A percentile compares a stretch with the other conserved stretches of the same genome.
These are phyloP conservation scores for Chytriomyces hyalinus DNA, from an alignment of 192 early-diverging fungal genomes.

Conservation along the genomic window DNA sequence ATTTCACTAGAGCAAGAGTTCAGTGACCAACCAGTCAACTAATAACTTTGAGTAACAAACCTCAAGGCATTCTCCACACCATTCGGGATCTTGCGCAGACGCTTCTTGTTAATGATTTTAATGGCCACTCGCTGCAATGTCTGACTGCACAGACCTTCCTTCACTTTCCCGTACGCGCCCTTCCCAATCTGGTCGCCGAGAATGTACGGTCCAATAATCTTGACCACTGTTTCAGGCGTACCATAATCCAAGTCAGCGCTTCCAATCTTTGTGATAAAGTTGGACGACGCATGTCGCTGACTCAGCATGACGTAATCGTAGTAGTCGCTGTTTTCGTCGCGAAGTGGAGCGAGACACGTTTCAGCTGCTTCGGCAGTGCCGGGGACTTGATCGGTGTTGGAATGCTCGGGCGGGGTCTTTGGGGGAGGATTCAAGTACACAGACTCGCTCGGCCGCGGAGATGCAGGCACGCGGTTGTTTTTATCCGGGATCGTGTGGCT, in stretches of 20 bases:
- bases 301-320: conserved; percentile 61
- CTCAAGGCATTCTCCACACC: conserved; percentile 53
- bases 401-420: neutral
- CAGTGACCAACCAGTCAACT: neutral
- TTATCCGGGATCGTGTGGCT: no score
- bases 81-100: conserved; percentile 59
- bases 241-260: conserved; percentile 58
- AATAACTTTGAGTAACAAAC: conserved; percentile 13
- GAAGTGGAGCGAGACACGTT: conserved; percentile 32
- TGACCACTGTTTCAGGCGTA: conserved; percentile 43
- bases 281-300: conserved; percentile 55
- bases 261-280: conserved; percentile 68
- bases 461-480: no score
- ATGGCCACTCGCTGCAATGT: conserved; percentile 64
- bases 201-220: conserved; percentile 61
- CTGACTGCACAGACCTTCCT: conserved; percentile 62
- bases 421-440: neutral
- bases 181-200: conserved; percentile 66
- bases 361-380: neutral
- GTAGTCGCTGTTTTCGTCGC: conserved; percentile 53
- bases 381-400: neutral
- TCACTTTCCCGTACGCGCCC: conserved; percentile 67
- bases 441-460: no score
- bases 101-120: conserved; percentile 64
- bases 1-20: conserved; percentile 49